phyloP scores from a whole-genome alignment of 2,329 filamentous ascomycete genomes.

The Calonectria fujianensis region DNA sequence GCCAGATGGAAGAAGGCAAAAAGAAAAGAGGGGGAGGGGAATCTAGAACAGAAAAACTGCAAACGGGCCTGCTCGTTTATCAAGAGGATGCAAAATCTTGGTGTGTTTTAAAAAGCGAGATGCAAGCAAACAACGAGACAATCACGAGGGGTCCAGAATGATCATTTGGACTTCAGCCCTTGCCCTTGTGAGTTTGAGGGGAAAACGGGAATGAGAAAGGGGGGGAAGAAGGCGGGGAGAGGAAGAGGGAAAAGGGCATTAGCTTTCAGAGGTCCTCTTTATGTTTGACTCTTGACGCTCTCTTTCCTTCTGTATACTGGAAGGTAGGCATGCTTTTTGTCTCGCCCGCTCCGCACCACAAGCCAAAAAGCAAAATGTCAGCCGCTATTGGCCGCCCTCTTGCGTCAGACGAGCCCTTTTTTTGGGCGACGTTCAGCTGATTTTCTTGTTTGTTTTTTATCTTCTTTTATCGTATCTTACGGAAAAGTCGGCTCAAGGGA shows the following conservation, averaged over 20 bases:
- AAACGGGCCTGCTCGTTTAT: background rate
- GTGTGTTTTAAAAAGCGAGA: background rate
- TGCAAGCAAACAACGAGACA: slow-evolving; percentile 9
- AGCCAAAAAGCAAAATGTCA: slow-evolving; percentile 12
- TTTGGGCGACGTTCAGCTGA: background rate
- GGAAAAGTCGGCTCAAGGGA: background rate
- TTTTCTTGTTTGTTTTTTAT: background rate
- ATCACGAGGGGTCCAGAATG: background rate
- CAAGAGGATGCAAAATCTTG: no score
- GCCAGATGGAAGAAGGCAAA: background rate
- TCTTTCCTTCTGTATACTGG: slow-evolving; percentile 11
- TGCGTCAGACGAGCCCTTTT: background rate
- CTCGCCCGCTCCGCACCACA: background rate
- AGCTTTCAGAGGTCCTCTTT: slow-evolving; percentile 15
- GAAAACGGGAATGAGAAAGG: slow-evolving; percentile 5
- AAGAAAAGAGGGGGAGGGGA: background rate
- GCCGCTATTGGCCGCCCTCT: background rate
- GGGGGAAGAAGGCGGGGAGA: background rate
- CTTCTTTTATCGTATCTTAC: background rate
- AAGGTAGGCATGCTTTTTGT: slow-evolving; percentile 6
- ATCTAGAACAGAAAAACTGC: background rate
- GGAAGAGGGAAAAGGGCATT: background rate
- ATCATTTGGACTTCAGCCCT: background rate
- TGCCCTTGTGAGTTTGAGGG: slow-evolving; percentile 16
- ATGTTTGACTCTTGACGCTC: slow-evolving; percentile 20